Conservation (phyloP, 2,329 filamentous ascomycete species). For the Thielaviopsis musarum region DNA sequence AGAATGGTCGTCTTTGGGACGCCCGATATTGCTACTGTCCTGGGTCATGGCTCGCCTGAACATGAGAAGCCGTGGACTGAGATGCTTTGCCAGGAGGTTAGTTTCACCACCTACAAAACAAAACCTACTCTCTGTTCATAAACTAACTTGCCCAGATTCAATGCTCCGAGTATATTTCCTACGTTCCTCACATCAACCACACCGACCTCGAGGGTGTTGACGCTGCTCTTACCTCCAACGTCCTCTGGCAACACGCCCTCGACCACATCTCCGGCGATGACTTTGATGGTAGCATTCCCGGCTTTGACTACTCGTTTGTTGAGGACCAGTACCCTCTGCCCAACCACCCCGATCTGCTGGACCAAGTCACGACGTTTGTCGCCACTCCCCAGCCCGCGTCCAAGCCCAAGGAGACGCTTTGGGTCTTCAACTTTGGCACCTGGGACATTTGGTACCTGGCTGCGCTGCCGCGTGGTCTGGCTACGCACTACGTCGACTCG, state of each 20-base stretch:
- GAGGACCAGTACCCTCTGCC: constrained; percentile 26
- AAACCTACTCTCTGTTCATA: neutral
- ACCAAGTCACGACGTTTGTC: constrained; percentile 31
- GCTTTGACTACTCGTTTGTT: constrained; percentile 28
- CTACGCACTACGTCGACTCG: constrained; percentile 22
- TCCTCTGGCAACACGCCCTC: constrained; percentile 26
- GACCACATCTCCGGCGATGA: constrained; percentile 18
- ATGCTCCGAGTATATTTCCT: constrained; percentile 29
- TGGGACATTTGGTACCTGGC: constrained; percentile 39
- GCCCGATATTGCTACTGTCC: constrained; percentile 24
- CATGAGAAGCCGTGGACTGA: constrained; percentile 28
- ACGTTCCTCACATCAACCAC: constrained; percentile 25
- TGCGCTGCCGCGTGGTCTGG: constrained; percentile 25
- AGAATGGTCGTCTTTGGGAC: constrained; percentile 35
- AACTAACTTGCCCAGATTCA: constrained; percentile 22
- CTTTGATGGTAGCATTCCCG: constrained; percentile 20
- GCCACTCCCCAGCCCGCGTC: constrained; percentile 19
- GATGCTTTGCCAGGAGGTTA: constrained; percentile 30
- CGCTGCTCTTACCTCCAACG: constrained; percentile 35
- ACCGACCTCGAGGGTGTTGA: constrained; percentile 17
- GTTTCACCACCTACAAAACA: constrained; percentile 10
- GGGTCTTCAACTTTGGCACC: constrained; percentile 35
- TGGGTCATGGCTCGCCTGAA: constrained; percentile 22
- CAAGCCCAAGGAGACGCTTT: constrained; percentile 30
- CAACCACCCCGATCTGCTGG: constrained; percentile 23